Percentiles rank a stretch among this genome's conserved stretches.
phyloP scores from a whole-genome alignment of 169 alveolate genomes.

The Sarcocystis neurona region DNA sequence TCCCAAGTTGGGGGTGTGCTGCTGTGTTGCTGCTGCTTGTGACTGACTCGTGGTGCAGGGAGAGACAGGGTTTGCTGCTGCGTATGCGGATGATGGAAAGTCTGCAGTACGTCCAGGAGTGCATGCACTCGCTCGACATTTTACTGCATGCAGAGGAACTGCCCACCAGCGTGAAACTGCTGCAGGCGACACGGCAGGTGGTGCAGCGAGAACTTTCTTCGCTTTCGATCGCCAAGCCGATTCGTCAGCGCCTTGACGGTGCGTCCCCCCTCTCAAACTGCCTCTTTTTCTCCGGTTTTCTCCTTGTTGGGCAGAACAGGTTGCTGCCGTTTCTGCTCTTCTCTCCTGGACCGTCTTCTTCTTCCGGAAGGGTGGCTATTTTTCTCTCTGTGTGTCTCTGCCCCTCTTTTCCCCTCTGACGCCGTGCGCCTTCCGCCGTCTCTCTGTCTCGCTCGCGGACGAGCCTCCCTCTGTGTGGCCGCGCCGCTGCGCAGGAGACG shows the following conservation, averaged over 20 bases:
- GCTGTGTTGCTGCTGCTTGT: not conserved
- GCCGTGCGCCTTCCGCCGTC: no score
- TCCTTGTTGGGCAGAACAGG: no score
- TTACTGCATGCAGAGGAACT: constrained; percentile 1
- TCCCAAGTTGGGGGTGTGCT: not conserved
- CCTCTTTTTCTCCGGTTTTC: no score
- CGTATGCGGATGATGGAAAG: not conserved
- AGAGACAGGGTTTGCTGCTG: constrained; percentile 6
- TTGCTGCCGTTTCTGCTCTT: not conserved
- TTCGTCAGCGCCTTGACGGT: constrained; percentile 26
- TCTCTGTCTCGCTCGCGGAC: no score
- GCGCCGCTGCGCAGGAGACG: no score
- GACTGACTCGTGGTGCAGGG: not conserved
- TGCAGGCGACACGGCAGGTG: constrained; percentile 10
- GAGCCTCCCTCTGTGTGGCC: no score
- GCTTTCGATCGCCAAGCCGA: constrained; percentile 4
- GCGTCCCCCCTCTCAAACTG: no score
- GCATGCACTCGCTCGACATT: constrained; percentile 18
- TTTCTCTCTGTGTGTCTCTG: not conserved
- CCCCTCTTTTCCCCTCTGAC: no score
- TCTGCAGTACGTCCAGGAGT: constrained; percentile 6
- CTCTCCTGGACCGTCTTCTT: not conserved
- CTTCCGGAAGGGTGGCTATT: no score
- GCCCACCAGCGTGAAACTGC: not conserved
- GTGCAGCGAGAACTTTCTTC: constrained; percentile 6